A percentile compares a stretch with the other conserved stretches of the same genome.
These are phyloP conservation scores for Candida glucosophila DNA, from an alignment of 1,139 yeast genomes.

Conservation along the genomic window DNA sequence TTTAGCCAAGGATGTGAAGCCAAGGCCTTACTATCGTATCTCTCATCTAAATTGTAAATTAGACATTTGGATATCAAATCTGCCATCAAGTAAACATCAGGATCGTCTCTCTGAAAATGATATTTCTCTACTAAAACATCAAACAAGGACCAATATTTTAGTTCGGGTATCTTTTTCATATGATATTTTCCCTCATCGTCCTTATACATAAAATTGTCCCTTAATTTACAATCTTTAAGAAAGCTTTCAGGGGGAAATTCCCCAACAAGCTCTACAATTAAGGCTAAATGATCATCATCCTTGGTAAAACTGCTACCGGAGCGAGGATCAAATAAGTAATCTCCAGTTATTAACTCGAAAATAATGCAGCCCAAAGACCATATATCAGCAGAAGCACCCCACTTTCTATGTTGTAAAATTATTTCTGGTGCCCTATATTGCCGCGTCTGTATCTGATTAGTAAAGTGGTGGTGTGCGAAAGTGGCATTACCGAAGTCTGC, in stretches of 20 bases:
- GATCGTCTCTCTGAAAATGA: slow-evolving; percentile 25
- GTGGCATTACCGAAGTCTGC: slow-evolving; percentile 89
- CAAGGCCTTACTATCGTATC: slow-evolving; percentile 34
- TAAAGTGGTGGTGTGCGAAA: slow-evolving; percentile 62
- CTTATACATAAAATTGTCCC: slow-evolving; percentile 44
- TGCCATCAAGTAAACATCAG: slow-evolving; percentile 19
- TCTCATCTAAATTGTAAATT: slow-evolving; percentile 21
- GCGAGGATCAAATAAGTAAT: slow-evolving; percentile 76
- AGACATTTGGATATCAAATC: slow-evolving; percentile 35
- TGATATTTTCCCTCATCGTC: slow-evolving; percentile 27
- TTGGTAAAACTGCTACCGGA: slow-evolving; percentile 53
- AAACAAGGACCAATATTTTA: slow-evolving; percentile 62
- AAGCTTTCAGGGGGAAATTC: slow-evolving; percentile 43
- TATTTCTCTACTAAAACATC: slow-evolving; percentile 59
- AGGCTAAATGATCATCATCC: slow-evolving; percentile 85
- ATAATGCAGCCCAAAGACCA: slow-evolving; percentile 82
- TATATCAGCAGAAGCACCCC: slow-evolving; percentile 82
- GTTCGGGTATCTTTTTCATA: slow-evolving; percentile 49
- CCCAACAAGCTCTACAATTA: slow-evolving; percentile 61
- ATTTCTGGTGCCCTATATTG: slow-evolving; percentile 84
- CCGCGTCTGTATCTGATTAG: slow-evolving; percentile 79
- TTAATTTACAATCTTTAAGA: slow-evolving; percentile 41
- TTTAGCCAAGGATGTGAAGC: slow-evolving; percentile 35
- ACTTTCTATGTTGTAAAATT: slow-evolving; percentile 48
- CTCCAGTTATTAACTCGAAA: slow-evolving; percentile 78